Evolutionary conservation across 2,329 filamentous ascomycete genomes (phyloP), one percentile per base, ranked within the genome.

Genomic region (Talaromyces marneffei): DNA sequence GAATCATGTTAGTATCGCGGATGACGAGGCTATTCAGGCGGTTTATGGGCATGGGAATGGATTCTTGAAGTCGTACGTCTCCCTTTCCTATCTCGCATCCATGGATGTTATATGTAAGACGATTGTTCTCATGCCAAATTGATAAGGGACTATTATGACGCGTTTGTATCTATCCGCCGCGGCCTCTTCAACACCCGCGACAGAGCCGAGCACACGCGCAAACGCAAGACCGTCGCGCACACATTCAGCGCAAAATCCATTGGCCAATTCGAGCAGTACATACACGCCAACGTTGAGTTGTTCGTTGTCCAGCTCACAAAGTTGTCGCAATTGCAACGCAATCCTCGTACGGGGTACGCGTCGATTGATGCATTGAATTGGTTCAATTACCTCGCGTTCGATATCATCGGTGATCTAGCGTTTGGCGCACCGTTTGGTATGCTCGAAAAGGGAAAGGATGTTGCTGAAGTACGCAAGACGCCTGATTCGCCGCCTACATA

Each of bases 161-260:
- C 90, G 55, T 96, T 96, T 68, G 91, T 96, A 59, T 92, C 89
- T 12, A 95, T 96, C 70, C 85, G 84, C 56, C 85, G 90, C 12
- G 91, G 91, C 20, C 81, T 97, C 12, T 97, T 96, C 85, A 96
- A 95, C 75, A 96, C 92, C 0, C 83, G 92, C 33, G 86, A 92
- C 76, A 84, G 92, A 54, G 80, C 80, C 0, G 90, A 96, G 70
- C 92, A 97, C 74, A 87, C 88, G 0, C 86, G 92, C 65, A 97
- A 96, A 82, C 85, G 92, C 69, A 96, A 96, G 82, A 87, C 90
- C 2, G 85, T 96, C 53, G 87, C 90, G 1, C 91, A 96, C 74
- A 94, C 90, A 33, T 96, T 96, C 77, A 90, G 87, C 14, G 82
- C 87, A 63, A 95, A 93, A 77, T 90, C 85, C 9, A 83, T 96